Evolutionary conservation across 2,329 filamentous ascomycete species (phyloP).

Genomic region (Botryotinia calthae): DNA sequence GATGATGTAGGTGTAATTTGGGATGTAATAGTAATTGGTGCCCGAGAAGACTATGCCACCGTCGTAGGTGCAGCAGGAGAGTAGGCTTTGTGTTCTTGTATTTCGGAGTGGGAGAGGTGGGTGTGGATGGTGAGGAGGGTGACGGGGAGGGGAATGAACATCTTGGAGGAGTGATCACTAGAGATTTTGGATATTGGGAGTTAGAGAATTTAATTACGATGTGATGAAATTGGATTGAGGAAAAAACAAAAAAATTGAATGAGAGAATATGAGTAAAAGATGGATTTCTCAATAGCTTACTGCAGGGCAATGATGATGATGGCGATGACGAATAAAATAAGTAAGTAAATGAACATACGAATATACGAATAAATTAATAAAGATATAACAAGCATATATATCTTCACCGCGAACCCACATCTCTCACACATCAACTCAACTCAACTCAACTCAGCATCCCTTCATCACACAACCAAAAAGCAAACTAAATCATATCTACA

Average conservation of each 20-base stretch:
- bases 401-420: neutral
- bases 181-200: neutral
- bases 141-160: neutral
- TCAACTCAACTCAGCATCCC: neutral
- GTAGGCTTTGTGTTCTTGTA: neutral
- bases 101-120: neutral
- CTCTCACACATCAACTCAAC: neutral
- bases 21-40: no score
- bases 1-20: neutral
- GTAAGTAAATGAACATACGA: no score
- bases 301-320: accelerated
- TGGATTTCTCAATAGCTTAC: neutral
- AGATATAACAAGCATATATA: neutral
- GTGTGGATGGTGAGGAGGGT: no score
- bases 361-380: neutral
- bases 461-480: neutral
- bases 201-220: neutral
- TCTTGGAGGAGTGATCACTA: neutral
- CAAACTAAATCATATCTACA: no score
- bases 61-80: neutral
- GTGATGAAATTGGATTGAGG: neutral
- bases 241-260: neutral
- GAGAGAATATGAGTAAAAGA: neutral
- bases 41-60: no score
- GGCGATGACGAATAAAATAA: no score